Percentiles rank a stretch among this genome's conserved stretches.
These are phyloP conservation scores for Naganishia onofrii DNA, from an alignment of 768 basidiomycete genomes.

Conservation along the genomic window DNA sequence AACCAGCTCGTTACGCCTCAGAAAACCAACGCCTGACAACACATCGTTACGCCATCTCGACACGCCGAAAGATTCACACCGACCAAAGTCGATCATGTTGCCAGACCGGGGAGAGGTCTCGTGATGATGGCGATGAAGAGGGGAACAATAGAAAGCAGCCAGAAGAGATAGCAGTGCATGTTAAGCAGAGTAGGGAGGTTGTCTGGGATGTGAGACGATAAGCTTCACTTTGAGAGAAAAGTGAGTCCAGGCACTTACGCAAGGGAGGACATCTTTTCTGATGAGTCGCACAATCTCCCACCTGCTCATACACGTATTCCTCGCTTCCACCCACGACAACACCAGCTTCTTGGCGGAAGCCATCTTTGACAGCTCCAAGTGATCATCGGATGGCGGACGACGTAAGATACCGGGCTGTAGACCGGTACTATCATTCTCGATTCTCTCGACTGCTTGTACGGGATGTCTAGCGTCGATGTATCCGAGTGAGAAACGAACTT, in stretches of 20 bases:
- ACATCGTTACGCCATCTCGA: background rate
- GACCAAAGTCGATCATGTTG: no score
- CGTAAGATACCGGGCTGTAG: no score
- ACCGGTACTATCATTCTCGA: background rate
- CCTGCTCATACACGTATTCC: background rate
- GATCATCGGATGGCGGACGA: no score
- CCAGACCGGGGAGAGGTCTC: no score
- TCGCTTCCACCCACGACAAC: background rate
- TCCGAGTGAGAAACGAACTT: conserved; percentile 7
- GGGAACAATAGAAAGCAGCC: no score
- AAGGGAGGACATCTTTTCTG: background rate
- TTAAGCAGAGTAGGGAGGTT: no score
- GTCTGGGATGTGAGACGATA: no score
- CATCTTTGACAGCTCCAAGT: background rate
- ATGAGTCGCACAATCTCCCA: background rate
- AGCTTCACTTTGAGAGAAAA: no score
- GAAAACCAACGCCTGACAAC: background rate
- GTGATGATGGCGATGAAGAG: no score
- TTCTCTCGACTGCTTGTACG: background rate
- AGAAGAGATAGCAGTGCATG: no score
- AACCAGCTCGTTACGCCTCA: background rate
- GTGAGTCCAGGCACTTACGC: background rate
- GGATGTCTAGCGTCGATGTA: conserved; percentile 4
- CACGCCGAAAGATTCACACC: background rate
- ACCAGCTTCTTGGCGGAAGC: background rate